A percentile compares a stretch with the other conserved stretches of the same genome.
Evolutionary conservation across 208 protist genomes (phyloP).

Genomic region (Trypanosoma melophagium): DNA sequence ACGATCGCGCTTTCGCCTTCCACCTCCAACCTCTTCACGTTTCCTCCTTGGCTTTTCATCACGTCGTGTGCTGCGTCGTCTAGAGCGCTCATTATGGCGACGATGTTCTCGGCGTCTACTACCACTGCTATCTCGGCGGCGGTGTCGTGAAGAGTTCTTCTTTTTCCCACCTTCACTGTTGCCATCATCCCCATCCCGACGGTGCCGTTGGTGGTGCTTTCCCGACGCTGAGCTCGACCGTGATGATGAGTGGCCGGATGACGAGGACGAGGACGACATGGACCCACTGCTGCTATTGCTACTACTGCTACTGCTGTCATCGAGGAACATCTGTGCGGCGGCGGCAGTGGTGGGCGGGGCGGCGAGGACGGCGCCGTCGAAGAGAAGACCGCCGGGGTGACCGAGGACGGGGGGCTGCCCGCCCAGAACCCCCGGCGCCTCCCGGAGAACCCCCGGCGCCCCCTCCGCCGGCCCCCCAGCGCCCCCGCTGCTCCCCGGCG

Average conservation of each 20-base stretch:
- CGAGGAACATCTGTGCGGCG: constrained; percentile 18
- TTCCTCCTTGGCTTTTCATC: constrained; percentile 18
- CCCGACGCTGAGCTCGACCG: constrained; percentile 1
- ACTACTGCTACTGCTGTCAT: constrained; percentile 21
- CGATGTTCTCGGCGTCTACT: constrained; percentile 2
- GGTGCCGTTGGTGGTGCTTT: constrained; percentile 19
- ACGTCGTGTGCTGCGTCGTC: constrained; percentile 11
- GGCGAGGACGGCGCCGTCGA: constrained; percentile 6
- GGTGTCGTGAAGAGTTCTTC: constrained; percentile 27
- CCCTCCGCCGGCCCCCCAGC: neutral
- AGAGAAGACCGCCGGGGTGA: neutral
- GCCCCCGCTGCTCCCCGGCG: constrained; percentile 11
- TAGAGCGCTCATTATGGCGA: neutral
- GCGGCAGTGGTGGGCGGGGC: constrained; percentile 9
- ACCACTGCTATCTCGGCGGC: constrained; percentile 2
- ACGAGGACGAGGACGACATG: constrained; percentile 3
- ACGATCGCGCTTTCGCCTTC: constrained; percentile 27
- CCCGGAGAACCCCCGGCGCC: neutral
- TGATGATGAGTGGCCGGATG: constrained; percentile 7
- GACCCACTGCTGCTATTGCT: constrained; percentile 5
- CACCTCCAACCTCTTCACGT: constrained; percentile 18
- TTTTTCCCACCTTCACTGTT: constrained; percentile 19
- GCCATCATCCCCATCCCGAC: constrained; percentile 11
- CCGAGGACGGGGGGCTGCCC: constrained; percentile 2
- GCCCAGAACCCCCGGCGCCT: neutral